Percentiles rank a stretch among this genome's conserved stretches.
Evolutionary conservation across 768 basidiomycete genomes (phyloP).

Genomic region (Auricularia heimuer): DNA sequence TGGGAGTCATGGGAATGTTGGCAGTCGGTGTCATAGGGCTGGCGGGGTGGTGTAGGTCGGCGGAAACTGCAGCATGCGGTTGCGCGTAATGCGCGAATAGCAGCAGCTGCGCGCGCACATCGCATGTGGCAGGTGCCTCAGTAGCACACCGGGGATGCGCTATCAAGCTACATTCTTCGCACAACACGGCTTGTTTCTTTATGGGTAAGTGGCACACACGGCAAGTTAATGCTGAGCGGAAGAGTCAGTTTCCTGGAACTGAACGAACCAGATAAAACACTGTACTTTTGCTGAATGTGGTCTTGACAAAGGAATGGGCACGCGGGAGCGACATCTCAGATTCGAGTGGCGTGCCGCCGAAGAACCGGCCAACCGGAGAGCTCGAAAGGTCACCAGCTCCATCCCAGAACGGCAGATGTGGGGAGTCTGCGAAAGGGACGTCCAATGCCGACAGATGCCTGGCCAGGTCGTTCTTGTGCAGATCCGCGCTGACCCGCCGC

Average conservation of each 20-base stretch:
- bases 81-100: constrained; percentile 67
- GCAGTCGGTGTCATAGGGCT: neutral
- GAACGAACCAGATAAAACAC: constrained; percentile 10
- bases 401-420: constrained; percentile 28
- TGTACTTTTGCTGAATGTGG: constrained; percentile 86
- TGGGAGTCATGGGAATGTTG: neutral
- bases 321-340: constrained; percentile 27
- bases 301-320: constrained; percentile 82
- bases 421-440: constrained; percentile 31
- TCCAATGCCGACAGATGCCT: constrained; percentile 35
- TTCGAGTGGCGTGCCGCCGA: neutral
- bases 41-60: neutral
- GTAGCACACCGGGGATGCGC: constrained; percentile 68
- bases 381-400: constrained; percentile 13
- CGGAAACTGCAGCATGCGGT: constrained; percentile 24
- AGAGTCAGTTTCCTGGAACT: constrained; percentile 5
- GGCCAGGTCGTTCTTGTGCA: constrained; percentile 60
- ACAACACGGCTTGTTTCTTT: constrained; percentile 82
- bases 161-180: constrained; percentile 83
- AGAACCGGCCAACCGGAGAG: neutral
- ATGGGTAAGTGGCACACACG: constrained; percentile 70
- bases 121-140: constrained; percentile 71
- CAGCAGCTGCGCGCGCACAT: constrained; percentile 71
- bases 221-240: constrained; percentile 64
- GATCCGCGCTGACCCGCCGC: constrained; percentile 78